Evolutionary conservation across 768 basidiomycete species (phyloP).

Genomic region (Panellus pusillus): DNA sequence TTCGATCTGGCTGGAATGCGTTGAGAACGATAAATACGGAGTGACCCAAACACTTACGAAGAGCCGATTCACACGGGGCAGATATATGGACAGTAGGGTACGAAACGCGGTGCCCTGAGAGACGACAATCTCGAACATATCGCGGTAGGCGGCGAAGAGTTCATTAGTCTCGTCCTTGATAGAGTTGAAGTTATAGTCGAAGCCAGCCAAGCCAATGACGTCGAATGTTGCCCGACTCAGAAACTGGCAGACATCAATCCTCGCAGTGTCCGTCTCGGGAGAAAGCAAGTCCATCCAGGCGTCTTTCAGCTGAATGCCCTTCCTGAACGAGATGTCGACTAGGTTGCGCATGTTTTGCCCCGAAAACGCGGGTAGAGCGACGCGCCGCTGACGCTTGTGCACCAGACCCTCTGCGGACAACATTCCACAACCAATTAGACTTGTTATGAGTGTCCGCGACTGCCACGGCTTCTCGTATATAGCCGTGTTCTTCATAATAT

Average conservation of each 20-base stretch:
- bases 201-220: constrained; percentile 88
- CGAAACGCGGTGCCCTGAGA: constrained; percentile 51
- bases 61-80: constrained; percentile 52
- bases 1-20: constrained; percentile 51
- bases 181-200: constrained; percentile 85
- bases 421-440: constrained; percentile 82
- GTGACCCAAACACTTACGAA: constrained; percentile 48
- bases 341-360: constrained; percentile 73
- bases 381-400: constrained; percentile 79
- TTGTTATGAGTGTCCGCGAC: constrained; percentile 70
- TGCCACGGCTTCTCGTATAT: constrained; percentile 85
- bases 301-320: constrained; percentile 60
- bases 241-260: constrained; percentile 79
- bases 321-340: constrained; percentile 69
- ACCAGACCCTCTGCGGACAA: constrained; percentile 74
- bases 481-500: constrained; percentile 71
- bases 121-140: constrained; percentile 79
- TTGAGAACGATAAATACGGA: neutral
- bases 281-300: constrained; percentile 56
- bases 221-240: constrained; percentile 85
- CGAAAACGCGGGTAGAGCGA: constrained; percentile 78
- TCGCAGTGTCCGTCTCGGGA: constrained; percentile 27
- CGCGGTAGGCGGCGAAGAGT: constrained; percentile 76
- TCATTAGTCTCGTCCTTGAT: constrained; percentile 79
- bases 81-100: constrained; percentile 53